Percentiles rank a stretch among this genome's conserved stretches.
phyloP scores from a whole-genome alignment of 108 stramenopile genomes.

The Seminavis robusta region DNA sequence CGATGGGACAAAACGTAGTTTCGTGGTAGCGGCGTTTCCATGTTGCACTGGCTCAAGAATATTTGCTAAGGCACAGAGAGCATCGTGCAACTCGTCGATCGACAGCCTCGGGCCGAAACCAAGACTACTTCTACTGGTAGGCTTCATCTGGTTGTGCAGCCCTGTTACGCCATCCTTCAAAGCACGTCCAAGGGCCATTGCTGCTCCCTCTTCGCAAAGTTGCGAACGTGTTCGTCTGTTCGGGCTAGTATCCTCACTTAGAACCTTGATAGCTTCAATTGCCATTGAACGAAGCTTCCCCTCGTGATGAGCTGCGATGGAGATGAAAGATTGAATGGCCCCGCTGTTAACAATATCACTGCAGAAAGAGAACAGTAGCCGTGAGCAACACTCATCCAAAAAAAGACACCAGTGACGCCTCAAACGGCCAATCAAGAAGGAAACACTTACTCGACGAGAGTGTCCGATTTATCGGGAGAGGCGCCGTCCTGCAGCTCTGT shows the following conservation, averaged over 20 bases:
- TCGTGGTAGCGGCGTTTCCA: background rate
- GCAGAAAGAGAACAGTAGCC: conserved; percentile 4
- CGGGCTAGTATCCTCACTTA: conserved; percentile 56
- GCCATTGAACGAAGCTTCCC: conserved; percentile 42
- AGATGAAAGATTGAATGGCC: conserved; percentile 50
- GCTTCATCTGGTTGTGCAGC: background rate
- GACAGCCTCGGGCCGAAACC: background rate
- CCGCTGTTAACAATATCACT: conserved; percentile 62
- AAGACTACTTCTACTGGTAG: background rate
- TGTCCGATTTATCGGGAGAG: conserved; percentile 13
- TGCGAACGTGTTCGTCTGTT: conserved; percentile 31
- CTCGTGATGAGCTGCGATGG: conserved; percentile 36
- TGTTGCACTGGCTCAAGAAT: conserved; percentile 41
- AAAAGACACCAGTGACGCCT: background rate
- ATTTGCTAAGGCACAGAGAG: conserved; percentile 56
- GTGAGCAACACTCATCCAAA: background rate
- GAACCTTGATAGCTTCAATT: conserved; percentile 44
- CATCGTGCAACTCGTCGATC: conserved; percentile 41
- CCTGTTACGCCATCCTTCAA: conserved; percentile 19
- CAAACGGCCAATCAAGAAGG: background rate
- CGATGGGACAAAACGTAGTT: background rate
- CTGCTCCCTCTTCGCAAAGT: conserved; percentile 47
- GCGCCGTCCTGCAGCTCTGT: conserved; percentile 1
- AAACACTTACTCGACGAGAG: conserved; percentile 41
- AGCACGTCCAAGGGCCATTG: conserved; percentile 38